phyloP scores from a whole-genome alignment of 202 grass and related monocot genomes.

The Setaria viridis region DNA sequence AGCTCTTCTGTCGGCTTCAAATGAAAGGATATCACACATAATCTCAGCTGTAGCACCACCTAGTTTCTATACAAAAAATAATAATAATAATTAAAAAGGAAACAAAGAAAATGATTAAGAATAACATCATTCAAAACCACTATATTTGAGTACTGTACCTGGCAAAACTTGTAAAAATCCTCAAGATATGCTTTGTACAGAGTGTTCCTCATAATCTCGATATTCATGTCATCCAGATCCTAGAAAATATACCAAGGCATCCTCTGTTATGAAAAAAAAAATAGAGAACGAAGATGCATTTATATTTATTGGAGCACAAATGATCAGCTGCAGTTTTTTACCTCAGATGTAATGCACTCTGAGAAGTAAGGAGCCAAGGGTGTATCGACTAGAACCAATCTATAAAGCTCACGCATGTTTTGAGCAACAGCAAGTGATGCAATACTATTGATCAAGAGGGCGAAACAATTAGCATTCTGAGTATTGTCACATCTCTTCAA shows the following conservation, averaged over 20 bases:
- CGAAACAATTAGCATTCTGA: conserved; percentile 21
- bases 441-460: conserved; percentile 68
- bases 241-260: conserved; percentile 54
- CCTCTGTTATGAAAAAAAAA: conserved; percentile 8
- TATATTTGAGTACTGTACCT: conserved; percentile 55
- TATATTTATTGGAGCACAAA: conserved; percentile 13
- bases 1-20: conserved; percentile 98
- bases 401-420: conserved; percentile 99
- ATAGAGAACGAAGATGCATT: neutral
- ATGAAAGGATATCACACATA: conserved; percentile 95
- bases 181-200: conserved; percentile 99
- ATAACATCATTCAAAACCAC: neutral
- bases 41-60: conserved; percentile 98
- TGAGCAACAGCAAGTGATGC: conserved; percentile 97
- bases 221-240: conserved; percentile 99
- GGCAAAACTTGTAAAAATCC: conserved; percentile 94
- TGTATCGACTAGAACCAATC: conserved; percentile 95
- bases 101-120: neutral
- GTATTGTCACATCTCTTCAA: neutral
- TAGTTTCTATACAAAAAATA: conserved; percentile 72
- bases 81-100: conserved; percentile 31
- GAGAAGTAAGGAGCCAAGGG: conserved; percentile 96
- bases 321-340: conserved; percentile 33
- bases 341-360: conserved; percentile 99
- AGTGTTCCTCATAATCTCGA: conserved; percentile 99